Conservation (phyloP, 805 yeast genomes). For the Candida maris region DNA sequence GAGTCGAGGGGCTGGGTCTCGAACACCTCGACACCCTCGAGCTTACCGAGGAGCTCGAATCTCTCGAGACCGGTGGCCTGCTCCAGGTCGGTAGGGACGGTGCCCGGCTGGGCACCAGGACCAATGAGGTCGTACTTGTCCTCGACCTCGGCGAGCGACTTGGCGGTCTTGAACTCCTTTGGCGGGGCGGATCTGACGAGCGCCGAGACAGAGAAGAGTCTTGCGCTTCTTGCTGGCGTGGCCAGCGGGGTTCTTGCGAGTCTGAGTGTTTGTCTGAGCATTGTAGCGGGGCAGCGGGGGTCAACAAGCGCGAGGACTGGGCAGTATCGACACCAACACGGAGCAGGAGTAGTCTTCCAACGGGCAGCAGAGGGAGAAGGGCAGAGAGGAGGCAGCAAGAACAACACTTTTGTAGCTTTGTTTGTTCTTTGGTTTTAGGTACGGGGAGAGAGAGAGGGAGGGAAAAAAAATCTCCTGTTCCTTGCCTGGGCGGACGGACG, state of each 20-base stretch:
- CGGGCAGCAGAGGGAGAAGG: too few relatives aligned
- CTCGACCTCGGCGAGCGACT: slow-evolving; percentile 68
- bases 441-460: too few relatives aligned
- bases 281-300: slow-evolving; percentile 11
- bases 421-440: too few relatives aligned
- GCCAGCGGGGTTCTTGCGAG: slow-evolving; percentile 24
- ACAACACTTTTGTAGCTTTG: too few relatives aligned
- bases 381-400: too few relatives aligned
- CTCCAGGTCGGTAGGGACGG: slow-evolving; percentile 89
- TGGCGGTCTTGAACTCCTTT: slow-evolving; percentile 57
- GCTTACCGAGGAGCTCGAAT: slow-evolving; percentile 87
- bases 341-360: too few relatives aligned
- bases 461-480: too few relatives aligned
- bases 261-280: slow-evolving; percentile 38
- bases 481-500: too few relatives aligned
- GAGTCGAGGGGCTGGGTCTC: slow-evolving; percentile 85
- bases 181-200: slow-evolving; percentile 27
- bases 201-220: slow-evolving; percentile 33
- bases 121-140: slow-evolving; percentile 80
- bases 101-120: slow-evolving; percentile 80
- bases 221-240: slow-evolving; percentile 33
- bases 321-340: too few relatives aligned
- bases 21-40: slow-evolving; percentile 92
- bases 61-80: slow-evolving; percentile 99
- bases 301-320: too few relatives aligned